Base-by-base conservation (phyloP, 805 yeast species). In the Yarrowia yakushimensis region DNA sequence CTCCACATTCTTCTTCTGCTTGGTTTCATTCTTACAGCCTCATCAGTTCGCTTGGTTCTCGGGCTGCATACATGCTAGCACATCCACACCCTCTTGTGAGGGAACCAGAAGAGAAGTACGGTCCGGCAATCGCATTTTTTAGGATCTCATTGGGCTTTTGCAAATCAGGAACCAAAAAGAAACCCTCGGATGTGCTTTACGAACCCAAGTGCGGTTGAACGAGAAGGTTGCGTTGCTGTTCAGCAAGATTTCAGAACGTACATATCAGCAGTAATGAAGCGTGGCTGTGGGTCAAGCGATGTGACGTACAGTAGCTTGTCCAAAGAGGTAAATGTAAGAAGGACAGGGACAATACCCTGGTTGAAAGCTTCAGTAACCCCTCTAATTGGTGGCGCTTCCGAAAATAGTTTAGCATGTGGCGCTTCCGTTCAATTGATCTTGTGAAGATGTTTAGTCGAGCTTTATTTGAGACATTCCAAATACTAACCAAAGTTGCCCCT, bases 201-300 rank as follows among this genome's bases (percentile, higher is more conserved):
- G 13, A 30, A 12, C 4, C 25, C 28, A 20, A 36, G 36, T 25
- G 52, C 45, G n/a, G 20, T 15, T 39, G 50, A 13, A 34, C 6
- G 12, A n/a, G 17, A 45, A 45, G 52, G 52, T 45, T 45, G 52
- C 36, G 12, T 45, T 45, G 52, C 52, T 45, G 27, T 45, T 12
- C 13, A 15, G 13, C 52, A 28, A 45, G 52, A 45, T 45, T 45
- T 45, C 36, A 45, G 28, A 30, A 23, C 22, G 18, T 45, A 45
- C 52, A 15, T 20, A 18, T 28, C 33, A 20, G 52, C 52, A 45
- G 34, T 45, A 45, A 45, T 45, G n/a, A 15, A 30, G 52, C 34
- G 52, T 18, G 52, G 52, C 52, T 45, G 52, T 45, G 52, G 36
- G 50, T 7, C 33, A 42, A 25, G 48, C 48, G 48, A 43, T 27